Base-by-base conservation (phyloP, 768 basidiomycete species). In the Lanmaoa rubissima region DNA sequence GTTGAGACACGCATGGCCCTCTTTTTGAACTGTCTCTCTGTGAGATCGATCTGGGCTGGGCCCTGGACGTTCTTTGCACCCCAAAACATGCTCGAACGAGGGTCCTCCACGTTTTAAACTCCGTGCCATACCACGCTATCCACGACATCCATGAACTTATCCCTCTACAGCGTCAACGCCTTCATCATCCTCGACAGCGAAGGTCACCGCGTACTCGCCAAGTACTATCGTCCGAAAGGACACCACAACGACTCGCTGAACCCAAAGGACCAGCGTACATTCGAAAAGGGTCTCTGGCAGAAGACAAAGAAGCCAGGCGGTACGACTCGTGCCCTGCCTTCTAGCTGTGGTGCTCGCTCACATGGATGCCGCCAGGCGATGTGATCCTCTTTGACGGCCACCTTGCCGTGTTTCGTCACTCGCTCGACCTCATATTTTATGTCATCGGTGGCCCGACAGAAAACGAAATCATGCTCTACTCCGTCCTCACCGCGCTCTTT, bases 301-400 rank as follows among this genome's bases (percentile, higher is more conserved):
- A 99, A 99, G 76, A 97, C 96, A 0, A 94, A 94, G 75, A 92
- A 95, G 70, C 79, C 90, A 13, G 90, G 90, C 75, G 92, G 95
- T 96, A 73, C 70, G 79, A 70, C 42, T 32, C 55, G 5, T 40
- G 41, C 24, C 8, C 24, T 26, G n/a, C 24, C 4, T 5, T 19
- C 31, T 49, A 50, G 21, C 32, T 39, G 34, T 50, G 44, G n/a
- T 26, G 28, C 44, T 28, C 40, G 31, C 48, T 34, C 54, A 40
- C 36, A 42, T 36, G 34, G 35, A 21, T 40, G 5, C 40, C 46
- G 5, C 40, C 46, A 93, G 96, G 93, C 68, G 97, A 98, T 63
- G 94, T 98, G 67, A 92, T 95, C 67, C 82, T 92, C 39, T 97
- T 86, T 78, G 94, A 88, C 73, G 86, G 82, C 17, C 91, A 92